phyloP scores from a whole-genome alignment of 2,329 filamentous ascomycete genomes.

The Ilyonectria mors-panacis region DNA sequence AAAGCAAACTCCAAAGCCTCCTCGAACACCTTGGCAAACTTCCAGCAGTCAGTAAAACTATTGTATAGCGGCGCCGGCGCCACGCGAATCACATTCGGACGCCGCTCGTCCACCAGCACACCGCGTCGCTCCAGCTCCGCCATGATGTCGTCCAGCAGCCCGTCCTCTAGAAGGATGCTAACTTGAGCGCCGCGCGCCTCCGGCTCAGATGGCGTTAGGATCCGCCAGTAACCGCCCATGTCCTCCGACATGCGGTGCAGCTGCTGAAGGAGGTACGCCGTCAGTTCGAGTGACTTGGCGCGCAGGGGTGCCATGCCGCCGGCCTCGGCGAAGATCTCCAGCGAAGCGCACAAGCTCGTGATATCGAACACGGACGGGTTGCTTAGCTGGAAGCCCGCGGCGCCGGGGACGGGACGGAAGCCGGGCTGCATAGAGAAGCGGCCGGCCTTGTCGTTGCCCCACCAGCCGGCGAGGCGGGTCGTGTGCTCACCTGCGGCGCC shows the following conservation, averaged over 20 bases:
- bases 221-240: constrained; percentile 59
- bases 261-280: constrained; percentile 79
- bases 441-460: constrained; percentile 79
- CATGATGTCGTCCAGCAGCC: constrained; percentile 76
- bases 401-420: constrained; percentile 81
- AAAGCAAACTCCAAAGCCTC: constrained; percentile 46
- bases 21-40: constrained; percentile 50
- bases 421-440: constrained; percentile 84
- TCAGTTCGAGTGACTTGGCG: constrained; percentile 70
- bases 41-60: constrained; percentile 72
- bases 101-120: constrained; percentile 84
- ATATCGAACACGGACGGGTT: constrained; percentile 83
- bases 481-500: constrained; percentile 62
- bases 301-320: constrained; percentile 74
- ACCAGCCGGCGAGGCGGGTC: constrained; percentile 83
- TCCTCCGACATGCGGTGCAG: constrained; percentile 56
- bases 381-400: constrained; percentile 83
- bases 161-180: constrained; percentile 76
- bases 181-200: constrained; percentile 81
- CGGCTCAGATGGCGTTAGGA: constrained; percentile 77
- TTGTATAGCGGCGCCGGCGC: constrained; percentile 88
- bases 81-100: constrained; percentile 84
- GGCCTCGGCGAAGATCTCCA: constrained; percentile 70
- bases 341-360: constrained; percentile 77
- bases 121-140: constrained; percentile 73